phyloP scores from a whole-genome alignment of 495 filamentous ascomycete genomes.

The Aspergillus campestris region DNA sequence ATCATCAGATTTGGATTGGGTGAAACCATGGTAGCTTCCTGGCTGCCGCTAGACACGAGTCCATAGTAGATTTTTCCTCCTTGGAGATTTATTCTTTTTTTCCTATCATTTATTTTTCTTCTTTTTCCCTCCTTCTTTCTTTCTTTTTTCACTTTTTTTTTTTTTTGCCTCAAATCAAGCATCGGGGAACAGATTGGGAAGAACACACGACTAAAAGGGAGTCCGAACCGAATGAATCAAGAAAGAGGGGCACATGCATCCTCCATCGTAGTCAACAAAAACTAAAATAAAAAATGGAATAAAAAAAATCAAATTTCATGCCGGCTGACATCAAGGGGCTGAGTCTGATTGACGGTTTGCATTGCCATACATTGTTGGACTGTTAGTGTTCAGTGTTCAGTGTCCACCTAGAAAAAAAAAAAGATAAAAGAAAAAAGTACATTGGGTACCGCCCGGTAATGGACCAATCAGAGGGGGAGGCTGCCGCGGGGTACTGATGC shows the following conservation, averaged over 20 bases:
- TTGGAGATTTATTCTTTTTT: neutral
- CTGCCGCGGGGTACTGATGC: constrained; percentile 20
- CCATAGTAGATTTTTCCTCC: constrained; percentile 2
- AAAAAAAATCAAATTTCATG: constrained; percentile 4
- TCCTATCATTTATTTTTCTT: neutral
- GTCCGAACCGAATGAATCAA: constrained; percentile 9
- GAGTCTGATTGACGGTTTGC: too few species aligned
- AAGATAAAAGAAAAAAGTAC: neutral
- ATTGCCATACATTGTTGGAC: too few species aligned
- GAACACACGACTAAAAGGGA: neutral
- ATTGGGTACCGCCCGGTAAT: neutral
- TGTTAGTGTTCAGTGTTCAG: too few species aligned
- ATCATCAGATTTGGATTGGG: constrained; percentile 11
- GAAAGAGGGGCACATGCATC: constrained; percentile 1
- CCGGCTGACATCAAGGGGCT: too few species aligned
- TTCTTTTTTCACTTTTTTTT: constrained; percentile 1
- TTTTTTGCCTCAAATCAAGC: constrained; percentile 1
- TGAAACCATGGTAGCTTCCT: constrained; percentile 13
- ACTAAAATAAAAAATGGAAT: constrained; percentile 4
- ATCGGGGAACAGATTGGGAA: too few species aligned
- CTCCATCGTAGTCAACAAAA: neutral
- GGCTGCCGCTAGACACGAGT: neutral
- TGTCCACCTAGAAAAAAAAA: too few species aligned
- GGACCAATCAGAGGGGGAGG: constrained; percentile 10
- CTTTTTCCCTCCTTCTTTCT: neutral